Conservation (phyloP, 1,284 basidiomycete species). For the Cystobasidium sp. region DNA sequence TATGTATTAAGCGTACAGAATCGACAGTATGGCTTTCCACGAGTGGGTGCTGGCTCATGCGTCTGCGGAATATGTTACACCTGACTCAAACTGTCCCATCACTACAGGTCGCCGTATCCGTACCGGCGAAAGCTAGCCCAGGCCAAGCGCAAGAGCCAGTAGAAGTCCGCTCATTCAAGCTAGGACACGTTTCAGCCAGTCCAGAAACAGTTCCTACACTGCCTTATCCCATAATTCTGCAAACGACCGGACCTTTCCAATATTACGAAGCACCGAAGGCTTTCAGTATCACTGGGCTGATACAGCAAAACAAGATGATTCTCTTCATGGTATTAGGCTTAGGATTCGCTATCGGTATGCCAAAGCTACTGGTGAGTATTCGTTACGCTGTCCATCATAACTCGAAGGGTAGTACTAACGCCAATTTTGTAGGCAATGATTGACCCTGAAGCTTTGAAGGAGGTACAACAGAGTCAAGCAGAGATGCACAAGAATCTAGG, state of each 20-base stretch:
- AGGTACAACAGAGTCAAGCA: constrained; percentile 39
- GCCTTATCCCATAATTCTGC: constrained; percentile 37
- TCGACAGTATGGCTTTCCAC: constrained; percentile 31
- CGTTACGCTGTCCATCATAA: not conserved
- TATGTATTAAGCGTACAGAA: constrained; percentile 33
- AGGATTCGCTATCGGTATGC: constrained; percentile 38
- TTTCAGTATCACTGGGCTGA: constrained; percentile 29
- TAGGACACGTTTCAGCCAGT: constrained; percentile 23
- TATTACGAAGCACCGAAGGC: constrained; percentile 37
- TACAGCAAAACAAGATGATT: constrained; percentile 44
- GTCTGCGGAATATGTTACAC: too few relatives aligned
- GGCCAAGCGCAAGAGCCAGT: constrained; percentile 24
- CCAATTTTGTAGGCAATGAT: constrained; percentile 16
- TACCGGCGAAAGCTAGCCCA: not conserved
- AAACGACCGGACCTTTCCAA: constrained; percentile 16
- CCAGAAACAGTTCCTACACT: constrained; percentile 22
- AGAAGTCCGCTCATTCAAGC: constrained; percentile 34
- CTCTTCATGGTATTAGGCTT: constrained; percentile 36
- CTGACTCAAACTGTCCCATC: not conserved
- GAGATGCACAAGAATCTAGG: constrained; percentile 40
- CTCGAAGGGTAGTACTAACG: not conserved
- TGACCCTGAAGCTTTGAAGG: constrained; percentile 40
- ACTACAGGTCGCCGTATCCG: constrained; percentile 10
- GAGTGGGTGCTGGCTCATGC: not conserved
- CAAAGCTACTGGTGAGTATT: constrained; percentile 28